Evolutionary conservation across 2,329 filamentous ascomycete species (phyloP), one percentile per base, ranked within the genome.

Genomic region (Fusarium vanettenii): DNA sequence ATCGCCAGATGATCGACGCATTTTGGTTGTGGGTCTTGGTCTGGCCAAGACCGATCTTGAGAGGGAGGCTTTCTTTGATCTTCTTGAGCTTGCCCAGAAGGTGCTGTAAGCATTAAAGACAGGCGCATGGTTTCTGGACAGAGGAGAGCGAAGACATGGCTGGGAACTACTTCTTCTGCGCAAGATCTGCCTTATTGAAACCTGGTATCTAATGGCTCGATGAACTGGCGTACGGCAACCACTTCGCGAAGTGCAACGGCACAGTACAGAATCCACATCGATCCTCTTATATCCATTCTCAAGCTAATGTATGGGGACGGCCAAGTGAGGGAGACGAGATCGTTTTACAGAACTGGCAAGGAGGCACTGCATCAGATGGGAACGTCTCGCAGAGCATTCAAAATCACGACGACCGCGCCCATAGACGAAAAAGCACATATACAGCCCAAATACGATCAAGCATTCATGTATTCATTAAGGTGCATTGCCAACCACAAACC

Each of bases 1-100:
- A 72, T 88, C 93, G 62, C 91, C 94, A 1, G 87, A 91, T 56
- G 90, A 92, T 72, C 85, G 85, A 65, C 86, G 91, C 48, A 91
- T 86, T 3, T 81, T 93, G n/a, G 84, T 93, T 11, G 81, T 93
- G 4, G 91, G 91, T 0, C 82, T 93, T 10, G 91, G 91, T 1
- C 77, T 93, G 66, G 84, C 84, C 35, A 88, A 85, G 70, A 80
- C 86, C 2, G 86, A 88, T 50, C 83, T 85, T 6, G 85, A 86
- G 33, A 85, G 89, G 16, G 89, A 91, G 61, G 85, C 87, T 0
- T 93, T 92, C 78, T 91, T 92, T 78, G 91, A 93, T 76, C 81
- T 93, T 7, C 81, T 93, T 48, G 91, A 93, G 75, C 82, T 93
- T 50, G 86, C 90, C 14, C 87, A 90, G 69, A 88, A 89, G 74